phyloP scores from a whole-genome alignment of 2,329 filamentous ascomycete genomes.

The Fusarium sp. region DNA sequence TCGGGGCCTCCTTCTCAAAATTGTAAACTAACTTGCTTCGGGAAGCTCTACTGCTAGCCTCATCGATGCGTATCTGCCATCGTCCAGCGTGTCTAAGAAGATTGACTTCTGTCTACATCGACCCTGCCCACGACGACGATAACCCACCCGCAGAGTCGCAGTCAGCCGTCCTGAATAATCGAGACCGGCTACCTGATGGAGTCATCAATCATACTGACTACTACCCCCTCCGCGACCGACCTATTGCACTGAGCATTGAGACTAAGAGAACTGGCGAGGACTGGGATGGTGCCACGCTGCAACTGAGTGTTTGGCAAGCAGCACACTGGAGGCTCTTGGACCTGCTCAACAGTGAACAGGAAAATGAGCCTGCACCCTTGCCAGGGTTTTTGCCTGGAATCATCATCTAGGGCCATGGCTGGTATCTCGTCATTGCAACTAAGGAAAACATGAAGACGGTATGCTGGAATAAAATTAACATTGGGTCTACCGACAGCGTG shows the following conservation, averaged over 20 bases:
- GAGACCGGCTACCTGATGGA: not conserved
- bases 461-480: conserved; percentile 4
- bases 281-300: conserved; percentile 24
- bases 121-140: not conserved
- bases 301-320: conserved; percentile 37
- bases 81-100: not conserved
- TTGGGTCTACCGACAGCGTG: not conserved
- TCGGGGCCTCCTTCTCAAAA: not conserved
- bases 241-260: conserved; percentile 34
- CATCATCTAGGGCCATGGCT: not conserved
- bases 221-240: conserved; percentile 18
- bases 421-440: conserved; percentile 4
- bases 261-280: conserved; percentile 34
- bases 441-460: conserved; percentile 4
- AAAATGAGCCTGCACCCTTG: not conserved
- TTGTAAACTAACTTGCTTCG: not conserved
- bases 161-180: not conserved
- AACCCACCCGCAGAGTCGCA: not conserved
- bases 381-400: not conserved
- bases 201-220: conserved; percentile 37
- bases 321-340: conserved; percentile 30
- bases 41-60: not conserved
- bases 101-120: not conserved
- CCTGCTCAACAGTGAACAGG: not conserved
- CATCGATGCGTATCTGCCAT: not conserved